Evolutionary conservation across 2,329 filamentous ascomycete genomes (phyloP), one percentile per base, ranked within the genome.

Genomic region (Periconia macrospinosa): DNA sequence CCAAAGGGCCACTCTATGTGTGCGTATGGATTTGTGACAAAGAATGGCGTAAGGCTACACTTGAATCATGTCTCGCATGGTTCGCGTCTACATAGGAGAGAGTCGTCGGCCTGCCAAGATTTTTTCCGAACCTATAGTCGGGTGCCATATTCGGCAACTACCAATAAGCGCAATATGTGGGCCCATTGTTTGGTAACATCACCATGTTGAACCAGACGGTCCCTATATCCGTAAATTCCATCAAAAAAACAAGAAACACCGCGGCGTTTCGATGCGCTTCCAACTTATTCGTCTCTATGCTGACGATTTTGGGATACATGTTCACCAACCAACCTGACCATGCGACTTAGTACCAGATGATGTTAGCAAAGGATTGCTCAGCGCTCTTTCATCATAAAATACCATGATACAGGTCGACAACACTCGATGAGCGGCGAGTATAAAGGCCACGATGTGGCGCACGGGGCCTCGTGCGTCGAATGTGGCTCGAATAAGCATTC

Each of bases 1-100:
- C 23, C 23, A 27, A 27, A 37, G 30, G 48, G 49, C 46, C n/a
- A 27, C 60, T 42, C 61, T 49, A 68, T 63, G 66, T 58, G 62
- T 55, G 56, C 47, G 49, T 50, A 3, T 37, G 33, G 11, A n/a
- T 37, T 6, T n/a, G 33, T 14, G 33, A 14, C 33, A 37, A 37
- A n/a, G 23, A 5, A 27, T 27, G 3, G 3, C 23, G 23, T 27
- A 27, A 27, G 23, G 23, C 23, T 27, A 51, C 40, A 30, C 52
- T 6, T 37, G 11, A 13, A 37, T 13, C 33, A 37, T 37, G 23
- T 27, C 33, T 37, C 33, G 33, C 33, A 37, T 37, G 33, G 11
- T 37, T 37, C 11, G 33, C 33, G 33, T 10, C 33, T 13, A 37
- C 8, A 8, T 33, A 33, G n/a, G n/a, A 8, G 23, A 27, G 23